Base-by-base conservation (phyloP, 495 filamentous ascomycete genomes). In the Cetradonia linearis region DNA sequence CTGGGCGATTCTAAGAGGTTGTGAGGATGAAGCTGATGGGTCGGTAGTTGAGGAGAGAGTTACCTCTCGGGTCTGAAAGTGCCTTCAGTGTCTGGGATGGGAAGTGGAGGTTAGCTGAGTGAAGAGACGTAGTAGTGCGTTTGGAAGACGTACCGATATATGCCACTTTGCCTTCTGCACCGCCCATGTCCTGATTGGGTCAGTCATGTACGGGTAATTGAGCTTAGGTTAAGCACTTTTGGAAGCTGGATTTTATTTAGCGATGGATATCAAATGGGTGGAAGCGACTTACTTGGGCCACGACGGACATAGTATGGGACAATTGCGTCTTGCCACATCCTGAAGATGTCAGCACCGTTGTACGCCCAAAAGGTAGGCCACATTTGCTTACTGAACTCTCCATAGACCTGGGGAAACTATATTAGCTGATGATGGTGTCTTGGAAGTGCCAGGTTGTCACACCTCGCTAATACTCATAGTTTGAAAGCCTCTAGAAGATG, bases 391-490 rank as follows among this genome's bases (percentile, higher is more conserved):
- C 87, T 83, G 70, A 86, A 90, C 67, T 89, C 87, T 40, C 87
- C 81, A 70, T 78, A 84, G 8, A 78, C 74, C 71, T 73, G 28
- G 33, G 28, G 33, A 49, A 2, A 14, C 5, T 30, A 30, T 5
- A 7, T 46, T 9, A 59, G 31, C 18, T 9, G 25, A 25, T 38
- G 38, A 18, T 18, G 16, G 31, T 13, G 5, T 33, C 0, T 10
- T 30, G 25, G 25, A 46, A 48, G 5, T 46, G 38, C 14, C 10
- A 23, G 34, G 61, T 44, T 11, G 37, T 14, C 75, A 64, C 75
- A 79, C 83, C 72, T 91, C 87, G 62, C 82, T 89, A 66, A 91
- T 89, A 68, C 83, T 86, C 81, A 86, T 86, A 58, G 83, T 89
- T 70, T 88, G 84, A 67, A 91, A 88, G 31, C 87, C 87, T 38